These are phyloP conservation scores for Arthrinium puccinioides DNA, from an alignment of 2,329 filamentous ascomycete genomes.

Conservation along the genomic window DNA sequence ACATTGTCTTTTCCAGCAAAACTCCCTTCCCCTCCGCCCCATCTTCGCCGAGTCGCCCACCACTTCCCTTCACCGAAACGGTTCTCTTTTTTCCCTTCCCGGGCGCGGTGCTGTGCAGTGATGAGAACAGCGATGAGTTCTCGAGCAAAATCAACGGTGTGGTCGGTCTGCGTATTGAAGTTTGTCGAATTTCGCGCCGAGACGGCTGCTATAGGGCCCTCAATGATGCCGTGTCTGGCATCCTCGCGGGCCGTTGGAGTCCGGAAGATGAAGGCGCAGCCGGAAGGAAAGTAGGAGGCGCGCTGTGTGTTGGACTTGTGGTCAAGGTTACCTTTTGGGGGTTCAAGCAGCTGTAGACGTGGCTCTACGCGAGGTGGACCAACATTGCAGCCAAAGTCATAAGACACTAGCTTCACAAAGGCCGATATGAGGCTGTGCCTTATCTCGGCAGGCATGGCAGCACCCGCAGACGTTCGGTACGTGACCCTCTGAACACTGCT, in stretches of 20 bases:
- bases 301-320: slow-evolving; percentile 2
- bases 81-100: slow-evolving; percentile 48
- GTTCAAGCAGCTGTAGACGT: slow-evolving; percentile 43
- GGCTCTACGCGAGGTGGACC: slow-evolving; percentile 50
- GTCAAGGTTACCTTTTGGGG: slow-evolving; percentile 5
- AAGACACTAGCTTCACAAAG: slow-evolving; percentile 57
- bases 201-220: slow-evolving; percentile 55
- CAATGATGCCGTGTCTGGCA: slow-evolving; percentile 50
- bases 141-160: slow-evolving; percentile 53
- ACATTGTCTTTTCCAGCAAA: slow-evolving; percentile 56
- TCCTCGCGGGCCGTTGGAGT: slow-evolving; percentile 52
- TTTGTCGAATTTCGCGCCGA: slow-evolving; percentile 48
- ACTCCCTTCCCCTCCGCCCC: slow-evolving; percentile 56
- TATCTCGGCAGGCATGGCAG: slow-evolving; percentile 50
- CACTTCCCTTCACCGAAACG: slow-evolving; percentile 51
- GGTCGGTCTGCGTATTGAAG: slow-evolving; percentile 45
- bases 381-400: slow-evolving; percentile 60
- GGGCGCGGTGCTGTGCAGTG: slow-evolving; percentile 56
- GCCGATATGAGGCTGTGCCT: slow-evolving; percentile 50
- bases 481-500: slow-evolving; percentile 14
- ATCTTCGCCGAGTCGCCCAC: slow-evolving; percentile 55
- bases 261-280: slow-evolving; percentile 53
- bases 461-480: slow-evolving; percentile 42
- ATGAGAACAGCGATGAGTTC: slow-evolving; percentile 54
- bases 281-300: slow-evolving; percentile 49